Base-by-base conservation (phyloP, 768 basidiomycete species). In the Leucocoprinus birnbaumii region DNA sequence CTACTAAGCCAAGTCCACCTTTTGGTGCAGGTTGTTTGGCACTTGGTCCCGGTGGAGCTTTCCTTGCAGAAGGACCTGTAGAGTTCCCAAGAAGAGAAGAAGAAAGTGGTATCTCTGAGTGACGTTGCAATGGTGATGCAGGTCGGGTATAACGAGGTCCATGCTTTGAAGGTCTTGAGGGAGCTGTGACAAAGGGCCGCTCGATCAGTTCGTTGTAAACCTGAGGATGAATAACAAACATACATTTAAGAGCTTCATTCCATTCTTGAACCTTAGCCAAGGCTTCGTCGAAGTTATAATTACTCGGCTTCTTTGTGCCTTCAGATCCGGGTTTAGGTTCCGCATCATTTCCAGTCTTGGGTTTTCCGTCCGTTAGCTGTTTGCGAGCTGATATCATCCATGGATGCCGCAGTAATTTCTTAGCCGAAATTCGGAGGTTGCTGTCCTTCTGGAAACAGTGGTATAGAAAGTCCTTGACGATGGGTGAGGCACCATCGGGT, bases 401-500 rank as follows among this genome's bases (percentile, higher is more conserved):
- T 21, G 94, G 92, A 65, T 99, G 97, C 63, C 80, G 80, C 19
- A 97, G 74, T 18, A 99, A 76, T 72, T 98, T 98, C 72, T 89
- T 90, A 5, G 96, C 97, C 0, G 91, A 89, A 62, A 98, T 88
- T 19, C 97, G 88, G 25, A 99, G 78, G 71, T 98, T 96, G 59
- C 85, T 85, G 65, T 98, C 96, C 71, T 98, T 98, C 76, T 98
- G 96, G 70, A 99, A 99, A 65, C 97, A 98, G 57, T 97, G 94
- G 62, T 91, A 90, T 13, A 98, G 77, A 64, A 99, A 99, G 69
- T 98, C 94, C 63, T 96, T 92, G 59, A 97, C 95, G 57, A 95
- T 89, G 0, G 94, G 91, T 8, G 91, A 94, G 1, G 93, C 91
- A 16, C 94, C 93, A 58, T 97, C 94, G 0, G 97, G 97, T 63